phyloP scores from a whole-genome alignment of 306 rosid genomes.

The Begonia masoniana region DNA sequence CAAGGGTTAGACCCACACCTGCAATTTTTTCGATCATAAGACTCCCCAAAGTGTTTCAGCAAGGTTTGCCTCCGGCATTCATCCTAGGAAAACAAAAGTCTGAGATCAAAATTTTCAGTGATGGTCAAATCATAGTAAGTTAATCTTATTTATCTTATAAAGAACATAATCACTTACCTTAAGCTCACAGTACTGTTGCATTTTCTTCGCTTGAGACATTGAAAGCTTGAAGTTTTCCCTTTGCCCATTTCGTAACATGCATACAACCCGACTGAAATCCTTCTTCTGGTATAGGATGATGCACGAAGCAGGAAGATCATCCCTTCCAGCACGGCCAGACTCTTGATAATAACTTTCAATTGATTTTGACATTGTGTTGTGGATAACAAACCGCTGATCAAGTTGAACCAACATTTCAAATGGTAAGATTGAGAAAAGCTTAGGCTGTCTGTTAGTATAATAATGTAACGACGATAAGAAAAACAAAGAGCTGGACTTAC shows the following conservation, averaged over 20 bases:
- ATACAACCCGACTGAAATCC: conserved; percentile 89
- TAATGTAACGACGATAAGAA: not conserved
- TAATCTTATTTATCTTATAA: not conserved
- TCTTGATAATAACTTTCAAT: conserved; percentile 97
- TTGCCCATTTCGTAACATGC: conserved; percentile 83
- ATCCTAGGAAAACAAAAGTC: conserved; percentile 23
- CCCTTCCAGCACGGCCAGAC: conserved; percentile 99
- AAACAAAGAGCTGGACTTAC: conserved; percentile 45
- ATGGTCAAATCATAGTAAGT: too few species aligned
- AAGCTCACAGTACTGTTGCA: conserved; percentile 91
- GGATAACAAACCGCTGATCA: conserved; percentile 81
- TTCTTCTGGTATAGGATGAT: conserved; percentile 80
- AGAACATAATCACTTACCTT: conserved; percentile 33
- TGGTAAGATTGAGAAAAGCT: too few species aligned
- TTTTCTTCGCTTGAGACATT: conserved; percentile 78
- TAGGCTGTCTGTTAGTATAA: not conserved
- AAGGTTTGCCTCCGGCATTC: conserved; percentile 79
- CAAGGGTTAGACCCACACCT: conserved; percentile 74
- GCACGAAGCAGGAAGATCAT: conserved; percentile 67
- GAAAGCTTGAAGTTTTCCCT: conserved; percentile 55
- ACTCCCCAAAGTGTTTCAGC: conserved; percentile 83
- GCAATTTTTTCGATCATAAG: conserved; percentile 53
- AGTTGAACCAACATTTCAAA: too few species aligned
- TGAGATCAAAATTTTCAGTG: not conserved
- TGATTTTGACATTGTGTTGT: conserved; percentile 87